phyloP scores from a whole-genome alignment of 176 grass and related monocot species.

The Triticum aestivum region DNA sequence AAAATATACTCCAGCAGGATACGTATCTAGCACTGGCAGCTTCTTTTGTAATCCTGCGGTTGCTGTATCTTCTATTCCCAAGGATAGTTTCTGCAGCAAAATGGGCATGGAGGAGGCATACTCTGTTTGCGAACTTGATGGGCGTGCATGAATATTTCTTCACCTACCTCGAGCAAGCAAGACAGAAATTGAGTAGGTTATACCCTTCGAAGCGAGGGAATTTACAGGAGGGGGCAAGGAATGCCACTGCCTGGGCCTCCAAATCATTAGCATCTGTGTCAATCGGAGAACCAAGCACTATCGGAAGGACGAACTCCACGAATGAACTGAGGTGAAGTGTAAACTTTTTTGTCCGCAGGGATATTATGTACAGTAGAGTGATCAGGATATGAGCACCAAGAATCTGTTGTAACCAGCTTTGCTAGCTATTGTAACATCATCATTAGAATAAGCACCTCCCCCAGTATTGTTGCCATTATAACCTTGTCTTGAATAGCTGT shows the following conservation, averaged over 20 bases:
- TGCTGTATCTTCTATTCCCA: slow-evolving; percentile 67
- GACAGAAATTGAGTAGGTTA: slow-evolving; percentile 48
- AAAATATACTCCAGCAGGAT: slow-evolving; percentile 95
- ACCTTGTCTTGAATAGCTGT: not conserved
- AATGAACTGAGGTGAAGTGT: slow-evolving; percentile 65
- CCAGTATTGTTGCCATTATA: slow-evolving; percentile 17
- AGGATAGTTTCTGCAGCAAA: slow-evolving; percentile 54
- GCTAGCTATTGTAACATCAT: slow-evolving; percentile 46
- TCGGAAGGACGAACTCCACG: slow-evolving; percentile 55
- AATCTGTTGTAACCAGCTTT: slow-evolving; percentile 56
- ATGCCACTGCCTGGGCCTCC: slow-evolving; percentile 70
- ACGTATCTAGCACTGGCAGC: slow-evolving; percentile 80
- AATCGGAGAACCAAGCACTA: slow-evolving; percentile 68
- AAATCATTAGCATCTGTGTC: slow-evolving; percentile 93
- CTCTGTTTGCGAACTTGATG: slow-evolving; percentile 54
- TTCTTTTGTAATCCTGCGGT: slow-evolving; percentile 62
- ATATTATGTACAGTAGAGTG: slow-evolving; percentile 69
- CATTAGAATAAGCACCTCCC: slow-evolving; percentile 43
- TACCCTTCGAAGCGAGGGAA: slow-evolving; percentile 81
- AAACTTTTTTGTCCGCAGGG: slow-evolving; percentile 39
- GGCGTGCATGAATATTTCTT: slow-evolving; percentile 58
- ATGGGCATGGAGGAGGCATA: slow-evolving; percentile 69
- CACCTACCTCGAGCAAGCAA: slow-evolving; percentile 66
- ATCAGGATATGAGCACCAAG: slow-evolving; percentile 52
- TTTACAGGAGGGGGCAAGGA: slow-evolving; percentile 80